phyloP scores from a whole-genome alignment of 2,329 filamentous ascomycete genomes.

The Bretziella fagacearum region DNA sequence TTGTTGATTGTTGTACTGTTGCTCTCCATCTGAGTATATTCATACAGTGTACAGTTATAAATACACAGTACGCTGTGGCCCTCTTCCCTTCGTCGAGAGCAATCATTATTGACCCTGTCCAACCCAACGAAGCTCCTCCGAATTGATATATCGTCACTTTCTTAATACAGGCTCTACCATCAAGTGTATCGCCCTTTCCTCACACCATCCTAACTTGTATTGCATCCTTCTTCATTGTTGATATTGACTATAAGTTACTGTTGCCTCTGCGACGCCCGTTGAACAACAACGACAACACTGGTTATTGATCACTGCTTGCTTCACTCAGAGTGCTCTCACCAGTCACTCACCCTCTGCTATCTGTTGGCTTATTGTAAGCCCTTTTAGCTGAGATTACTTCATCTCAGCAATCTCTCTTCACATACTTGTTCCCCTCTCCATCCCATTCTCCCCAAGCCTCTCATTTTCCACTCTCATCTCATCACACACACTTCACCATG shows the following conservation, averaged over 20 bases:
- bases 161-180: too few species aligned
- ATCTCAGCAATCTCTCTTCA: not conserved
- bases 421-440: too few species aligned
- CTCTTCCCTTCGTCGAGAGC: not conserved
- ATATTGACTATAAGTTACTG: too few species aligned
- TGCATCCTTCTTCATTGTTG: not conserved
- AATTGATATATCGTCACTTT: not conserved
- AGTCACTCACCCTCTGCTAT: too few species aligned
- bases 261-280: too few species aligned
- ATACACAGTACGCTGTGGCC: not conserved
- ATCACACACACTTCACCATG: constrained; percentile 20
- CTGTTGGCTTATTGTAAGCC: too few species aligned
- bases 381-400: not conserved
- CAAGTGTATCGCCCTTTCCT: too few species aligned
- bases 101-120: constrained; percentile 2
- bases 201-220: too few species aligned
- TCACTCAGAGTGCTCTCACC: too few species aligned
- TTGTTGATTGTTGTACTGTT: not conserved
- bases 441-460: not conserved
- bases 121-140: not conserved
- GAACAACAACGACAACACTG: too few species aligned
- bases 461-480: not conserved
- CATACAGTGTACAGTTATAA: not conserved
- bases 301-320: not conserved
- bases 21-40: too few species aligned